Evolutionary conservation across 257 asterid species (phyloP).

Genomic region (Schizonepeta tenuifolia): DNA sequence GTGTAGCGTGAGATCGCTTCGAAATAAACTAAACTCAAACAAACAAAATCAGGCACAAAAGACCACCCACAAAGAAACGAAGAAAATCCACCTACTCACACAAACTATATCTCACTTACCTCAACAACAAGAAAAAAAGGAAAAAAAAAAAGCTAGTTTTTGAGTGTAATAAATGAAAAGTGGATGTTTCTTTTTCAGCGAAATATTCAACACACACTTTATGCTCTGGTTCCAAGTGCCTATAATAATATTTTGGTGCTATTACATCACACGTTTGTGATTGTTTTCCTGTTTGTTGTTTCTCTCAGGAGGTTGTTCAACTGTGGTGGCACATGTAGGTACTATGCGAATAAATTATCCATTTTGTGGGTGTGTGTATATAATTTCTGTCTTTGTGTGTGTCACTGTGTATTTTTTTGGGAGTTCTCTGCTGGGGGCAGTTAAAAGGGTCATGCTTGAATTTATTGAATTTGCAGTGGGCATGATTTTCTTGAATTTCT

Average conservation of each 20-base stretch:
- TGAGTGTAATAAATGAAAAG: slow-evolving; percentile 11
- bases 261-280: slow-evolving; percentile 26
- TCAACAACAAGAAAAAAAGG: neutral
- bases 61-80: slow-evolving; percentile 25
- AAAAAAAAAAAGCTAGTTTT: neutral
- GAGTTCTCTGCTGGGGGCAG: slow-evolving; percentile 40
- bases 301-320: slow-evolving; percentile 34
- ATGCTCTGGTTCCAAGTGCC: slow-evolving; percentile 36
- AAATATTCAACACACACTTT: slow-evolving; percentile 34
- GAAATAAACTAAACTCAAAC: slow-evolving; percentile 32
- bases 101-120: slow-evolving; percentile 40
- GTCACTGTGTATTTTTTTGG: slow-evolving; percentile 37
- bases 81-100: slow-evolving; percentile 37
- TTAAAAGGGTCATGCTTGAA: slow-evolving; percentile 42
- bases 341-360: slow-evolving; percentile 36
- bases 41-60: slow-evolving; percentile 34
- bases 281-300: slow-evolving; percentile 23
- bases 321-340: slow-evolving; percentile 42
- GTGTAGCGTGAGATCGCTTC: slow-evolving; percentile 29
- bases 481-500: slow-evolving; percentile 48
- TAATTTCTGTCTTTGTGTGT: slow-evolving; percentile 26
- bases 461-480: slow-evolving; percentile 44
- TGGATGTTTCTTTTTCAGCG: slow-evolving; percentile 32
- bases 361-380: slow-evolving; percentile 3
- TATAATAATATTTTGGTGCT: slow-evolving; percentile 18